These are phyloP conservation scores for Epichloe sylvatica DNA, from an alignment of 2,329 filamentous ascomycete species.

Conservation along the genomic window DNA sequence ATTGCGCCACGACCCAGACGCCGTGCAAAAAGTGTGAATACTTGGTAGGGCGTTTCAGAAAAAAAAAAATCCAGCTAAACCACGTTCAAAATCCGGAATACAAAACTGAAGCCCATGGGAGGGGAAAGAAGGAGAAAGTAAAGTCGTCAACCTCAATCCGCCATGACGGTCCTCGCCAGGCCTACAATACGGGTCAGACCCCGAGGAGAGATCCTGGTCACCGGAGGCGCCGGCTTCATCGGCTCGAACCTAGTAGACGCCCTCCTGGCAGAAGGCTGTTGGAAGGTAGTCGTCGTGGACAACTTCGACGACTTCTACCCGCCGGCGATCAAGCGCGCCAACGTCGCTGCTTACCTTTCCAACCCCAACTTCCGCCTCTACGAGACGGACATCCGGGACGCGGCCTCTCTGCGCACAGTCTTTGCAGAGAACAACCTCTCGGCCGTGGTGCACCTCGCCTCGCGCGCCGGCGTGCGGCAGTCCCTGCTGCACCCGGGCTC, in stretches of 20 bases:
- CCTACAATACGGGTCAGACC: not conserved
- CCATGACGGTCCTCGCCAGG: slow-evolving; percentile 1
- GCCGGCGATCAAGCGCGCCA: slow-evolving; percentile 11
- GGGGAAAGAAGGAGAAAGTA: no score
- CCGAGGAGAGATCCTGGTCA: slow-evolving; percentile 13
- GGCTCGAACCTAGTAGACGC: slow-evolving; percentile 13
- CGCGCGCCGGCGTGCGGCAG: slow-evolving; percentile 12
- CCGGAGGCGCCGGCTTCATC: slow-evolving; percentile 14
- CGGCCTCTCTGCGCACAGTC: slow-evolving; percentile 5
- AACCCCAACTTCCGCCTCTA: slow-evolving; percentile 10
- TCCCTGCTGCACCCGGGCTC: slow-evolving; percentile 8
- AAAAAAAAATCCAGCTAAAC: no score
- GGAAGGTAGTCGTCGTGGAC: slow-evolving; percentile 12
- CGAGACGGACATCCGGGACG: slow-evolving; percentile 3
- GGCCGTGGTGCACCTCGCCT: slow-evolving; percentile 11
- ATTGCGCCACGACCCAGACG: no score
- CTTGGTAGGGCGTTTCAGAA: no score
- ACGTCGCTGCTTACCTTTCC: slow-evolving; percentile 9
- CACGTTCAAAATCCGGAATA: no score
- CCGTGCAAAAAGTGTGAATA: no score
- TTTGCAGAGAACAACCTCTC: slow-evolving; percentile 9
- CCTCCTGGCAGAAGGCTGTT: slow-evolving; percentile 10
- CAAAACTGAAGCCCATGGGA: no score
- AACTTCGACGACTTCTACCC: slow-evolving; percentile 14
- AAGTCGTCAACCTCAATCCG: no score